Evolutionary conservation across 108 stramenopile species (phyloP).

Genomic region (Fistulifera solaris): DNA sequence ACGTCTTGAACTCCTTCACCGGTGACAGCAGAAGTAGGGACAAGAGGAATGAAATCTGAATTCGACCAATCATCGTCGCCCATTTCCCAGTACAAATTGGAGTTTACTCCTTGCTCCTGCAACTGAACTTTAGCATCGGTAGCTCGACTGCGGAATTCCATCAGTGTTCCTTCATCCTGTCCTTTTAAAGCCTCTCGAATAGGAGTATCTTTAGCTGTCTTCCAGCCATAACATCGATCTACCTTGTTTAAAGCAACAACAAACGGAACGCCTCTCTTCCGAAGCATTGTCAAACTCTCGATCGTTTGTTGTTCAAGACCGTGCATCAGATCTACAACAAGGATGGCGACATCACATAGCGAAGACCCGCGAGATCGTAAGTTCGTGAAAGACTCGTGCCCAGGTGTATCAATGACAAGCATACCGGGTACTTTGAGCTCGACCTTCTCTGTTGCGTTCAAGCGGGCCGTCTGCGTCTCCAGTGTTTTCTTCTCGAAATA

Average conservation of each 20-base stretch:
- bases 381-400: conserved; percentile 98
- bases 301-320: conserved; percentile 99
- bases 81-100: conserved; percentile 99
- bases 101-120: conserved; percentile 95
- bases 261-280: conserved; percentile 88
- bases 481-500: conserved; percentile 95
- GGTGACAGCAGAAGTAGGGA: conserved; percentile 96
- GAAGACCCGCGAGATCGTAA: conserved; percentile 93
- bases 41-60: conserved; percentile 89
- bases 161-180: conserved; percentile 83
- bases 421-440: conserved; percentile 91
- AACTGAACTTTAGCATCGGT: conserved; percentile 78
- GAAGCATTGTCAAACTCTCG: conserved; percentile 95
- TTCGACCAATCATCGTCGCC: conserved; percentile 87
- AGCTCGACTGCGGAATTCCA: conserved; percentile 88
- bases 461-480: conserved; percentile 67
- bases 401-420: conserved; percentile 97
- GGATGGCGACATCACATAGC: conserved; percentile 97
- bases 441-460: conserved; percentile 80
- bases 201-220: conserved; percentile 83
- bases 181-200: conserved; percentile 89
- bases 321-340: conserved; percentile 99
- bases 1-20: conserved; percentile 99
- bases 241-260: conserved; percentile 99
- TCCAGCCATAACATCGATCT: conserved; percentile 97